Evolutionary conservation across 345 rosid species (phyloP), one percentile per base, ranked within the genome.

Genomic region (Passiflora organensis): DNA sequence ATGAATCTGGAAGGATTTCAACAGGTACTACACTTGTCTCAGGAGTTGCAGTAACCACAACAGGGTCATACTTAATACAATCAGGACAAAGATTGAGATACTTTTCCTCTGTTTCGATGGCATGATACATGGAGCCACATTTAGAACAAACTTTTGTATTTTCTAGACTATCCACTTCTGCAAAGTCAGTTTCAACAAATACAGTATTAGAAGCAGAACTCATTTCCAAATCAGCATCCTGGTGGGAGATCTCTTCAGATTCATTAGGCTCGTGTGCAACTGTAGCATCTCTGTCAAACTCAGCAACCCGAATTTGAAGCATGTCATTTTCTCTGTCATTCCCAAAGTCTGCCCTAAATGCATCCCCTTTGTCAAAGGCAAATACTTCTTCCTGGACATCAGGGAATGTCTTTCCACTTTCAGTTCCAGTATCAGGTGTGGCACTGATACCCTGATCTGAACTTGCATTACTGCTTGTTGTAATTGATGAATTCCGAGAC

Each of bases 401-500:
- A 43, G 65, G 43, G 59, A 60, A 56, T 13, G 62, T 63, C 48
- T 68, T 73, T 43, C 59, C 75, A 13, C 53, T 55, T 66, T 81
- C 89, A 65, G 61, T 48, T 20, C 78, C 85, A 28, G 78, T 64
- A 60, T 81, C 88, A 63, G 60, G 82, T 50, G 69, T 72, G 59
- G 63, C 59, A 61, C 69, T 68, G 60, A 73, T 55, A 55, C 79
- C 83, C 60, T 72, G 95, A 68, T 83, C 87, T 65, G 85, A 75
- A 73, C 77, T 81, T 47, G 83, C 64, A 69, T 74, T 80, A 67
- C 84, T 83, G 67, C 89, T 79, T 48, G 79, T 82, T 55, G 88
- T 79, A 50, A 79, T 73, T 22, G 89, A 73, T 67, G 97, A 83
- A 72, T 86, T 78, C 66, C 82, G 69, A 41, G 84, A 78, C 73